These are phyloP conservation scores for Xylaria sp. DNA, from an alignment of 495 filamentous ascomycete genomes.

Conservation along the genomic window DNA sequence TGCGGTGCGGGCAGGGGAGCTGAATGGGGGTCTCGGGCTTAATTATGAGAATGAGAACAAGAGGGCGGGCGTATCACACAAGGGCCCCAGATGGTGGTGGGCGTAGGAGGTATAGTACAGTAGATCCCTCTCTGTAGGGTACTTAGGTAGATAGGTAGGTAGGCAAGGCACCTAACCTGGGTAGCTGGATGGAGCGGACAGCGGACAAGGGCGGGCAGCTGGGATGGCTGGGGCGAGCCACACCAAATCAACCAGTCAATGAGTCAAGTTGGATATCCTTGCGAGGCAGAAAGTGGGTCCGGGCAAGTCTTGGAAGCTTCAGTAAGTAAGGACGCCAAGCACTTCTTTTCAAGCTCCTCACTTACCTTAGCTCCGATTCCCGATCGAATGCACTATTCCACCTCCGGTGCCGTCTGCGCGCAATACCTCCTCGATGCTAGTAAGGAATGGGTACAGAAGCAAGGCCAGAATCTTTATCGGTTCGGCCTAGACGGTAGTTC, in stretches of 20 bases:
- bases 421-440: slow-evolving; percentile 4
- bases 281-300: slow-evolving; percentile 9
- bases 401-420: slow-evolving; percentile 3
- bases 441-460: not conserved
- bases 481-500: not conserved
- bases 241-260: slow-evolving; percentile 12
- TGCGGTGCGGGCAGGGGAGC: slow-evolving; percentile 11
- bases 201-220: not conserved
- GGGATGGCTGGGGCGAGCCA: slow-evolving; percentile 13
- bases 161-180: slow-evolving; percentile 10
- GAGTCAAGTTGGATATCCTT: slow-evolving; percentile 17
- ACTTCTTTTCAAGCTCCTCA: not conserved
- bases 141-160: not conserved
- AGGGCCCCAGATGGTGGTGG: not conserved
- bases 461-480: not conserved
- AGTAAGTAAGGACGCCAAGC: too few species aligned
- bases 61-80: not conserved
- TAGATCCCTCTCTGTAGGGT: too few species aligned
- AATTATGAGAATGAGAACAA: not conserved
- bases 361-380: slow-evolving; percentile 9
- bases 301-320: not conserved
- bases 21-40: not conserved
- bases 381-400: slow-evolving; percentile 6
- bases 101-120: not conserved
- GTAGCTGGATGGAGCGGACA: not conserved